Conservation (phyloP, 352 stramenopile genomes). For the Pseudoperonospora humuli region DNA sequence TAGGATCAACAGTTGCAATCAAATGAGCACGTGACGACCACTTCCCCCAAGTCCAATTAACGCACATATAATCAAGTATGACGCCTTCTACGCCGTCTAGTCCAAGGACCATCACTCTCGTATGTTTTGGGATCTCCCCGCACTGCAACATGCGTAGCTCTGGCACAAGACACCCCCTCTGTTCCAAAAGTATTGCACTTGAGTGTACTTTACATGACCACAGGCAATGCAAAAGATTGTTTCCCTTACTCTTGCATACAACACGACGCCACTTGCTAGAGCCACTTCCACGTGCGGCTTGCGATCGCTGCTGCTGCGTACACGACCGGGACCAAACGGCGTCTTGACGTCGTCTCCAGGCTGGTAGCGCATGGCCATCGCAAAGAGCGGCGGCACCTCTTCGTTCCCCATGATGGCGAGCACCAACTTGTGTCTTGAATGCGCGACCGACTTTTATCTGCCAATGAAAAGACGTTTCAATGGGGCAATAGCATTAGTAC, state of each 20-base stretch:
- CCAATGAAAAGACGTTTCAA: neutral
- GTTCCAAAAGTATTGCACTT: neutral
- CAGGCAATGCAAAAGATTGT: neutral
- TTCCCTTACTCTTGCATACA: conserved; percentile 42
- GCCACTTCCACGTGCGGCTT: conserved; percentile 48
- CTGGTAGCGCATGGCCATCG: conserved; percentile 56
- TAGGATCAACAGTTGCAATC: neutral
- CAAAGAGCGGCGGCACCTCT: conserved; percentile 62
- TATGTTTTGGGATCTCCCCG: conserved; percentile 52
- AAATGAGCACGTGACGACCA: neutral
- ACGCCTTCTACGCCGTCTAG: neutral
- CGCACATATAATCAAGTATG: conserved; percentile 25
- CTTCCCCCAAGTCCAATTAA: no score
- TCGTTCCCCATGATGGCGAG: conserved; percentile 20
- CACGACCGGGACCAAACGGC: conserved; percentile 49
- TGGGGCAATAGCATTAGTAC: neutral
- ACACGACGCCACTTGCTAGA: conserved; percentile 38
- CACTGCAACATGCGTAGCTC: conserved; percentile 64
- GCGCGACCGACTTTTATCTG: neutral
- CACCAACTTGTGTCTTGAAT: conserved; percentile 3
- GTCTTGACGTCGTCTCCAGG: conserved; percentile 57
- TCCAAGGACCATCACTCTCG: conserved; percentile 25
- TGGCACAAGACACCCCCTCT: conserved; percentile 50
- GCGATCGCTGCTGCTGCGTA: conserved; percentile 36
- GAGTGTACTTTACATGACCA: conserved; percentile 2